These are phyloP conservation scores for Penicillium angulare DNA, from an alignment of 495 filamentous ascomycete genomes.

Conservation along the genomic window DNA sequence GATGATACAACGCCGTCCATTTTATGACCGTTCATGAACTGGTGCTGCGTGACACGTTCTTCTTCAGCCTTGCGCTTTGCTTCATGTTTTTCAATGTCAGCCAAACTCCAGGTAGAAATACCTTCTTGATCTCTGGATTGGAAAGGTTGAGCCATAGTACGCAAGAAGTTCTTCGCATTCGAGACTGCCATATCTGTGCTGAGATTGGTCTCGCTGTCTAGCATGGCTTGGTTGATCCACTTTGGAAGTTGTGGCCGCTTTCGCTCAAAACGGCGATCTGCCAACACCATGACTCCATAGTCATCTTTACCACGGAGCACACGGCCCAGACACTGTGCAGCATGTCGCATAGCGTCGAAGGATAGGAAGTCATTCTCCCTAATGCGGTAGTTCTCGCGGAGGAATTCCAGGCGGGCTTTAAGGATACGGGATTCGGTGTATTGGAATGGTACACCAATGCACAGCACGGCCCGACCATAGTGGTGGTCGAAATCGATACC, in stretches of 20 bases:
- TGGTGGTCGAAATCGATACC: constrained; percentile 99
- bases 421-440: constrained; percentile 98
- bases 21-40: constrained; percentile 24
- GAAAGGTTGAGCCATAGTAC: constrained; percentile 89
- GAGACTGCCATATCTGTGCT: constrained; percentile 95
- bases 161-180: constrained; percentile 82
- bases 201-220: constrained; percentile 80
- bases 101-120: constrained; percentile 84
- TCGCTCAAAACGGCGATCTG: constrained; percentile 86
- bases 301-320: constrained; percentile 97
- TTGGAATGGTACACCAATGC: constrained; percentile 97
- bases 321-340: constrained; percentile 93
- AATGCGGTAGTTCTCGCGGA: constrained; percentile 95
- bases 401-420: constrained; percentile 92
- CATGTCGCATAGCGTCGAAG: constrained; percentile 98
- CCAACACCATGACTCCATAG: constrained; percentile 98
- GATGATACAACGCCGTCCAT: constrained; percentile 23
- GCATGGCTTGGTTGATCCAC: constrained; percentile 90
- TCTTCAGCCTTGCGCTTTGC: constrained; percentile 70
- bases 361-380: constrained; percentile 97
- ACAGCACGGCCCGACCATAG: constrained; percentile 94
- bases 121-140: constrained; percentile 80
- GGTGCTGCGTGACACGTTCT: constrained; percentile 49
- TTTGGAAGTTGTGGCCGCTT: constrained; percentile 90
- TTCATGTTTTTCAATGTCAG: constrained; percentile 67